Percentiles rank a stretch among this genome's conserved stretches.
Evolutionary conservation across 2,329 filamentous ascomycete species (phyloP).

Genomic region (Venturia pyrina): DNA sequence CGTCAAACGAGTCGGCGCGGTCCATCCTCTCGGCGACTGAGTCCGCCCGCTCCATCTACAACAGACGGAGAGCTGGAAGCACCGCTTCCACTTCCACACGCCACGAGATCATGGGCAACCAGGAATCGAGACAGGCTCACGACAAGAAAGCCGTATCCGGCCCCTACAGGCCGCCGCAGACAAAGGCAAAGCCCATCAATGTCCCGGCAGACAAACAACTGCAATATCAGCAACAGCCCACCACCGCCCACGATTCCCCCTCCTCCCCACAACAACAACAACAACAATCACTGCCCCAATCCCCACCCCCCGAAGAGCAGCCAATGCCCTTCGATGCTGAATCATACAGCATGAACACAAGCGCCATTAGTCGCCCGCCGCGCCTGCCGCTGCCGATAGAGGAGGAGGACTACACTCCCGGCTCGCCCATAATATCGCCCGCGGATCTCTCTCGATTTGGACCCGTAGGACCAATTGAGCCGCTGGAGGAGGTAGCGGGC

Average conservation of each 20-base stretch:
- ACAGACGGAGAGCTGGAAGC: not conserved
- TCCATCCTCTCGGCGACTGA: not conserved
- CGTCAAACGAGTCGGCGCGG: not conserved
- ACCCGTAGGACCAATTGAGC: conserved; percentile 29
- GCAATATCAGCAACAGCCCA: not conserved
- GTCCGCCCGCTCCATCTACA: not conserved
- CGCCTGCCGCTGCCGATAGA: conserved; percentile 88
- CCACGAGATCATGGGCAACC: conserved; percentile 8
- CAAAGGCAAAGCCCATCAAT: conserved; percentile 3
- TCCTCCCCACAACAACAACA: not conserved
- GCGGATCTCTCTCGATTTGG: conserved; percentile 41
- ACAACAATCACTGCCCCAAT: not conserved
- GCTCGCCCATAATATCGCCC: conserved; percentile 76
- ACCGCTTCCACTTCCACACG: not conserved
- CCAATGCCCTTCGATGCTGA: not conserved
- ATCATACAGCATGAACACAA: conserved; percentile 23
- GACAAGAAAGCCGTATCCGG: not conserved
- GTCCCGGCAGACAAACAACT: not conserved
- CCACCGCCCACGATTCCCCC: not conserved
- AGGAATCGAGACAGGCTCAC: conserved; percentile 8
- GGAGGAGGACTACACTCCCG: conserved; percentile 79
- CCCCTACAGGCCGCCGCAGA: conserved; percentile 1
- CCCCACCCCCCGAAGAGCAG: not conserved
- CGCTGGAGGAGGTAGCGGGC: conserved; percentile 36
- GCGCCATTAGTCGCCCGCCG: conserved; percentile 55